phyloP scores from a whole-genome alignment of 306 rosid species.

The Abrus pulchellus region DNA sequence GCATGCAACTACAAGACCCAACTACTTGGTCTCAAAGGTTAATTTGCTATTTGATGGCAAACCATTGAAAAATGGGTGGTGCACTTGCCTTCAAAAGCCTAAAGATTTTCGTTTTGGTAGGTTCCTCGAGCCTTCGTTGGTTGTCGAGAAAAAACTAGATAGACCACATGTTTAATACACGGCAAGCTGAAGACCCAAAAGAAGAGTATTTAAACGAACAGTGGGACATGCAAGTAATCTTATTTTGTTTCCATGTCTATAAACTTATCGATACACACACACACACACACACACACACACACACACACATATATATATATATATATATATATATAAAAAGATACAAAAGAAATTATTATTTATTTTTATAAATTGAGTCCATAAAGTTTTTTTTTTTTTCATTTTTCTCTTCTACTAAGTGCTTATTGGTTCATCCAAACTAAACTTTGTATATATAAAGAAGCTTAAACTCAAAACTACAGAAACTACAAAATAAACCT shows the following conservation, averaged over 20 bases:
- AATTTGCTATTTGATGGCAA: slow-evolving; percentile 15
- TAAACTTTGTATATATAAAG: too few relatives aligned
- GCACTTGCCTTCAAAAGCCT: slow-evolving; percentile 24
- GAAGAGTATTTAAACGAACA: not conserved
- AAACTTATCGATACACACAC: too few relatives aligned
- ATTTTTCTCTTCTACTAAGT: too few relatives aligned
- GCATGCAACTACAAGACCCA: slow-evolving; percentile 23
- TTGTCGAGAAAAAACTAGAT: not conserved
- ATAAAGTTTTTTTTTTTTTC: too few relatives aligned
- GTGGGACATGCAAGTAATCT: not conserved
- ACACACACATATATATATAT: too few relatives aligned
- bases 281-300: too few relatives aligned
- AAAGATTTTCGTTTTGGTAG: slow-evolving; percentile 11
- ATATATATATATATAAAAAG: too few relatives aligned
- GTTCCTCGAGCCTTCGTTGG: slow-evolving; percentile 45
- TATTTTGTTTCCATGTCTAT: not conserved
- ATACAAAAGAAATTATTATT: too few relatives aligned
- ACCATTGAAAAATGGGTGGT: slow-evolving; percentile 25
- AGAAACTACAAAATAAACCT: too few relatives aligned
- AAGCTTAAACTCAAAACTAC: too few relatives aligned
- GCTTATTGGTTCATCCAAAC: too few relatives aligned
- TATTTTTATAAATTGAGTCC: too few relatives aligned
- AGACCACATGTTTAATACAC: slow-evolving; percentile 18
- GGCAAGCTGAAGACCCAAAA: slow-evolving; percentile 13
- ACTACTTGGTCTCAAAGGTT: slow-evolving; percentile 8